Evolutionary conservation across 2,329 filamentous ascomycete genomes (phyloP), one percentile per base, ranked within the genome.

Genomic region (Fusarium buharicum): DNA sequence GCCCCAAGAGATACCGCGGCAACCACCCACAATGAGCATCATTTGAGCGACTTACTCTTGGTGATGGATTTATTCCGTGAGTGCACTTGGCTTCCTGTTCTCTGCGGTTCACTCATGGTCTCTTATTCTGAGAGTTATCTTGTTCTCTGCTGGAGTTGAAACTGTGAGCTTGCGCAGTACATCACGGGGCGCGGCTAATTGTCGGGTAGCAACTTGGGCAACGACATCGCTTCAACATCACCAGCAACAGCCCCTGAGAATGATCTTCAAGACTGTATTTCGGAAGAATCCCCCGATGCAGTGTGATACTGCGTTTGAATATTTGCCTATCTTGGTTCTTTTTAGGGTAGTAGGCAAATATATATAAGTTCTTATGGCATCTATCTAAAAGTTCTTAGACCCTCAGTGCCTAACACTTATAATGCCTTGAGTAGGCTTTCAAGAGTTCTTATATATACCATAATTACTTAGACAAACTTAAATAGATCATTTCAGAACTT

Each of bases 11-110:
- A 28, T 2, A 18, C 11, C 16, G 9, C 24, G 6, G 16, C 45
- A 41, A 41, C 28, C 14, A 3, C 27, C 44, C 20, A 39, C 22
- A 14, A 20, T 18, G 13, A 4, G 2, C 9, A 17, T 14, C 4
- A 28, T 14, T 28, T 36, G 38, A 2, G 3, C 1, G n/a, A 70
- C 74, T 38, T 67, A 79, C 77, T 68, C 64, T 75, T 76, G 14
- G 74, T 73, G 6, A 75, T 64, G 1, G 77, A 77, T 40, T 77
- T 77, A 22, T 78, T 78, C 17, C 74, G 67, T 14, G 68, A 67
- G 49, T 78, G 76, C 17, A 73, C 75, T 51, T 70, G 65, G 27
- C 70, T 71, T 6, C 59, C 57, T 24, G 70, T 66, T 50, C 70
- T 68, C 55, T 66, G 66, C 20, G 70, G 66, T 43, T 70, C 70